Evolutionary conservation across 371 early-diverging fungal genomes (phyloP).

Genomic region (Mucor racemosus): DNA sequence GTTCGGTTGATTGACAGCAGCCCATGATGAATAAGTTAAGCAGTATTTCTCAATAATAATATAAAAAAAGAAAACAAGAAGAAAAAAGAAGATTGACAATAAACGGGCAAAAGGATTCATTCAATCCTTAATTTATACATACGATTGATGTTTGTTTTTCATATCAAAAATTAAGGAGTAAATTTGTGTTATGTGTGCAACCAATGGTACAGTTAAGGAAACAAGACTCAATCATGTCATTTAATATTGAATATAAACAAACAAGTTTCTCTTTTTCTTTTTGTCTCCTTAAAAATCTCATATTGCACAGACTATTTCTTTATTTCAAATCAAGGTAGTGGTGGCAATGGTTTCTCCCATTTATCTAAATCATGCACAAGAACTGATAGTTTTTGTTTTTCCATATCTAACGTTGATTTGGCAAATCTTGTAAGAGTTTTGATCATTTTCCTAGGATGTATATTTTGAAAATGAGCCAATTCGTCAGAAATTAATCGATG

Average conservation of each 20-base stretch:
- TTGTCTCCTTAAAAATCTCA: not conserved
- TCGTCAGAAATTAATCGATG: conserved; percentile 54
- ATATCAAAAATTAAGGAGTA: not conserved
- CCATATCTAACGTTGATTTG: conserved; percentile 20
- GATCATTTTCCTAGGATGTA: conserved; percentile 36
- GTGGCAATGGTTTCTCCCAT: conserved; percentile 18
- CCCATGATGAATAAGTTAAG: conserved; percentile 69
- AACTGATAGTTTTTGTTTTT: conserved; percentile 19
- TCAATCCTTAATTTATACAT: not conserved
- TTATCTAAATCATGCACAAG: conserved; percentile 18
- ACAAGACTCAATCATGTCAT: conserved; percentile 21
- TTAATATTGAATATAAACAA: conserved; percentile 16
- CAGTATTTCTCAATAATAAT: no score
- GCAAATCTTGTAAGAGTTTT: conserved; percentile 19
- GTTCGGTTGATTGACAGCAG: conserved; percentile 85
- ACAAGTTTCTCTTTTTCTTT: conserved; percentile 20
- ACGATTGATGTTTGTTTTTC: not conserved
- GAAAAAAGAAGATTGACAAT: not conserved
- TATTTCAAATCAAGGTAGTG: not conserved
- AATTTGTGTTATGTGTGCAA: not conserved
- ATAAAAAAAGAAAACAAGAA: conserved; percentile 2
- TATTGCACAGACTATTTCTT: conserved; percentile 6
- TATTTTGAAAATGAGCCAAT: conserved; percentile 47
- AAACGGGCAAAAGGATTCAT: not conserved
- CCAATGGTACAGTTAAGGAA: conserved; percentile 8